Evolutionary conservation across 129 eudicot species (phyloP).

Genomic region (Centella asiatica): DNA sequence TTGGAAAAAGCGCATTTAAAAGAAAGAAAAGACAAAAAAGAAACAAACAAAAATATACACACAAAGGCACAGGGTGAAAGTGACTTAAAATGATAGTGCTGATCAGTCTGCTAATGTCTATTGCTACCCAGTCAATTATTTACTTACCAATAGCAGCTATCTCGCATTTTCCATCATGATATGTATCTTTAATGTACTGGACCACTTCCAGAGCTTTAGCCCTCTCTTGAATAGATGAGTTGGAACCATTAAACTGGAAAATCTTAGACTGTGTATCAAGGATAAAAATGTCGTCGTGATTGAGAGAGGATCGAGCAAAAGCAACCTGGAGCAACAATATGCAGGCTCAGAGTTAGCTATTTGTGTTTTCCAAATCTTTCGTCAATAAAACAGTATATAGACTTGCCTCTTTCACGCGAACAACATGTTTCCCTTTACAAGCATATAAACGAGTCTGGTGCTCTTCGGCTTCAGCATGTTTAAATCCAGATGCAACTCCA

Average conservation of each 20-base stretch:
- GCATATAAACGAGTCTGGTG: slow-evolving; percentile 50
- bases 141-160: slow-evolving; percentile 73
- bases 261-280: slow-evolving; percentile 72
- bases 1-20: slow-evolving; percentile 3
- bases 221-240: slow-evolving; percentile 84
- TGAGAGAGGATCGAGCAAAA: slow-evolving; percentile 85
- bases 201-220: slow-evolving; percentile 93
- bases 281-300: slow-evolving; percentile 72
- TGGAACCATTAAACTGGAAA: slow-evolving; percentile 83
- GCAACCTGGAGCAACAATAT: slow-evolving; percentile 44
- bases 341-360: background rate
- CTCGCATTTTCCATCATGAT: slow-evolving; percentile 81
- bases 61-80: too few species aligned
- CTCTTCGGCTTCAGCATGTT: slow-evolving; percentile 26
- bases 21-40: too few species aligned
- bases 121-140: background rate
- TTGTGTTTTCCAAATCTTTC: background rate
- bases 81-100: background rate
- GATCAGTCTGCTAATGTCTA: background rate
- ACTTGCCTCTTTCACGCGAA: slow-evolving; percentile 75
- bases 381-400: background rate
- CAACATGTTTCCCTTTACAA: slow-evolving; percentile 83
- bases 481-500: slow-evolving; percentile 47
- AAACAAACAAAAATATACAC: too few species aligned
- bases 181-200: slow-evolving; percentile 73